These are phyloP conservation scores for Salix purpurea DNA, from an alignment of 345 rosid species.

Conservation along the genomic window DNA sequence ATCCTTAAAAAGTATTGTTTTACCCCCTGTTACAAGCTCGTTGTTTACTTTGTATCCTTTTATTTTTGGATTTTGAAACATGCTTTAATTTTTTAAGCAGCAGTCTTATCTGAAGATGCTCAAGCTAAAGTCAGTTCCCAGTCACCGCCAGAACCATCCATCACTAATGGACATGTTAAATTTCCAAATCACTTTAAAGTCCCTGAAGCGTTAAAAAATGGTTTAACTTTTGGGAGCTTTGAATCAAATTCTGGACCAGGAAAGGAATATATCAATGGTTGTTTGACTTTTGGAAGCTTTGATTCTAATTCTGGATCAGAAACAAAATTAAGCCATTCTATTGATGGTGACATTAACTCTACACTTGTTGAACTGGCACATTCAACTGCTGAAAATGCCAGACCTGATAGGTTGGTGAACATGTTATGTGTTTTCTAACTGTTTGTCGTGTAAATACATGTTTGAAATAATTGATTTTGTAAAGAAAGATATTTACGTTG, in stretches of 20 bases:
- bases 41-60: background rate
- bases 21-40: background rate
- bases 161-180: slow-evolving; percentile 53
- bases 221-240: slow-evolving; percentile 86
- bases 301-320: slow-evolving; percentile 39
- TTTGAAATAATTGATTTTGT: background rate
- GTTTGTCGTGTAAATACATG: background rate
- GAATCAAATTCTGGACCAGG: slow-evolving; percentile 39
- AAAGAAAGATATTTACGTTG: background rate
- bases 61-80: background rate
- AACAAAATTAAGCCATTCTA: slow-evolving; percentile 25
- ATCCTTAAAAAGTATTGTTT: slow-evolving; percentile 38
- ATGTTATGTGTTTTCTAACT: background rate
- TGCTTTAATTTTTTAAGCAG: slow-evolving; percentile 24
- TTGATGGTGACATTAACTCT: slow-evolving; percentile 33
- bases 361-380: slow-evolving; percentile 32
- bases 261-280: slow-evolving; percentile 31
- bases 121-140: slow-evolving; percentile 30
- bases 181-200: slow-evolving; percentile 77
- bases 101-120: slow-evolving; percentile 30
- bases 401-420: slow-evolving; percentile 56
- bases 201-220: slow-evolving; percentile 60
- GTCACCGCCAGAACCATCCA: slow-evolving; percentile 29
- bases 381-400: slow-evolving; percentile 35
- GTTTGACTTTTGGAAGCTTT: slow-evolving; percentile 86